phyloP scores from a whole-genome alignment of 2,329 filamentous ascomycete species.

The Hypomyces rosellus region DNA sequence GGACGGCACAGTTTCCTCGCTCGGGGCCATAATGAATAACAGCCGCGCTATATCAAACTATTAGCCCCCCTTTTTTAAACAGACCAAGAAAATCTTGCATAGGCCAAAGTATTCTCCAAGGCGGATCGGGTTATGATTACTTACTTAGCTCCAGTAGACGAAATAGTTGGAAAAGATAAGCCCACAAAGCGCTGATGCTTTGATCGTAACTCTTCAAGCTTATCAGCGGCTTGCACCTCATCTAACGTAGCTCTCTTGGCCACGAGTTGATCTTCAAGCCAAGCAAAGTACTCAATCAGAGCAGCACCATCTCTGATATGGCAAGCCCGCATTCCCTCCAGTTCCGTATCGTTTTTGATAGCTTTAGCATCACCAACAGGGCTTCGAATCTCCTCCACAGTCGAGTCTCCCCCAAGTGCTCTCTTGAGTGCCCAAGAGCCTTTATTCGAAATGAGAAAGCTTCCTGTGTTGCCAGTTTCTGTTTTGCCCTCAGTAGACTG shows the following conservation, averaged over 20 bases:
- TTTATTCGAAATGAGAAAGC: conserved; percentile 80
- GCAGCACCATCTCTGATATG: conserved; percentile 92
- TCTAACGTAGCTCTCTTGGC: conserved; percentile 68
- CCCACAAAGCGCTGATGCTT: conserved; percentile 72
- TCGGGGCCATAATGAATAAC: conserved; percentile 95
- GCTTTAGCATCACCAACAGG: conserved; percentile 88
- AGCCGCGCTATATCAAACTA: conserved; percentile 58
- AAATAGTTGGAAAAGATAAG: conserved; percentile 92
- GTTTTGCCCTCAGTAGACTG: conserved; percentile 30
- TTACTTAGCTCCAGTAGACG: conserved; percentile 75
- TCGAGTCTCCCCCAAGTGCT: conserved; percentile 76
- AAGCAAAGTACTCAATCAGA: conserved; percentile 87
- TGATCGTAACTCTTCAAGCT: conserved; percentile 70
- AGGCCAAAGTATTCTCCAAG: no score
- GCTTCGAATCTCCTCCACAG: conserved; percentile 80
- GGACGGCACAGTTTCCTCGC: conserved; percentile 68
- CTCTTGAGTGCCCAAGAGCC: conserved; percentile 90
- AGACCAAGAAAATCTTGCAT: no score
- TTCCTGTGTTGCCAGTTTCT: conserved; percentile 37
- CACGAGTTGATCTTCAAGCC: conserved; percentile 84
- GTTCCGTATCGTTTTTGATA: conserved; percentile 83
- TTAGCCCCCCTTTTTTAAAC: no score
- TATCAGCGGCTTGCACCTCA: conserved; percentile 87
- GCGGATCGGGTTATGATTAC: conserved; percentile 18
- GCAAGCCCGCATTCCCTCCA: conserved; percentile 88